Percentiles rank a stretch among this genome's conserved stretches.
These are phyloP conservation scores for Trichoderma koningii DNA, from an alignment of 2,329 filamentous ascomycete species.

Conservation along the genomic window DNA sequence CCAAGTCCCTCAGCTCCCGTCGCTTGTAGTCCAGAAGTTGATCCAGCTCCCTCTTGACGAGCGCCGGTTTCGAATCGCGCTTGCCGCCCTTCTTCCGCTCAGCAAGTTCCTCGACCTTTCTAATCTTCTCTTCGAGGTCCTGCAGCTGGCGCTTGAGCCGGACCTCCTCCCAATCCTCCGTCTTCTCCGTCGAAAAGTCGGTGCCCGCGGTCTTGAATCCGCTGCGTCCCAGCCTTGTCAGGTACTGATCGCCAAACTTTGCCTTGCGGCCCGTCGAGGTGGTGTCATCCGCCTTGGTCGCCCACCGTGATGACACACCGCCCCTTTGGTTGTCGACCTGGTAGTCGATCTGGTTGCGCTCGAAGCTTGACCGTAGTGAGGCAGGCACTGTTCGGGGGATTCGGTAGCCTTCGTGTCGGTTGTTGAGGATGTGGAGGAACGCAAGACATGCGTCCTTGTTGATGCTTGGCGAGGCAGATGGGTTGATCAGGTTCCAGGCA, in stretches of 20 bases:
- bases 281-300: slow-evolving; percentile 72
- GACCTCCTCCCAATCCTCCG: slow-evolving; percentile 97
- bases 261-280: slow-evolving; percentile 88
- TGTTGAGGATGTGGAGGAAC: slow-evolving; percentile 95
- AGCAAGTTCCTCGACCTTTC: slow-evolving; percentile 74
- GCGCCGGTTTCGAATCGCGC: slow-evolving; percentile 78
- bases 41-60: slow-evolving; percentile 92
- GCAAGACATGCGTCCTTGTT: slow-evolving; percentile 94
- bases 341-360: slow-evolving; percentile 96
- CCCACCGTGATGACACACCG: slow-evolving; percentile 72
- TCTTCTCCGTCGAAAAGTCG: slow-evolving; percentile 82
- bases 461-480: slow-evolving; percentile 76
- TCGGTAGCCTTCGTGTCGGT: slow-evolving; percentile 90
- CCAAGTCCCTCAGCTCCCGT: slow-evolving; percentile 72
- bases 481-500: slow-evolving; percentile 97
- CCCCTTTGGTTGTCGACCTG: slow-evolving; percentile 75
- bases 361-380: slow-evolving; percentile 86
- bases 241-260: slow-evolving; percentile 96
- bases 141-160: slow-evolving; percentile 87
- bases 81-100: slow-evolving; percentile 64
- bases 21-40: slow-evolving; percentile 95
- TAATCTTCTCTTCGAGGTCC: slow-evolving; percentile 86
- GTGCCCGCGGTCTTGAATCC: slow-evolving; percentile 82
- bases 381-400: slow-evolving; percentile 91
- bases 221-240: slow-evolving; percentile 83